Conservation (phyloP, 1,284 basidiomycete genomes). For the Apiotrichum gamsii region DNA sequence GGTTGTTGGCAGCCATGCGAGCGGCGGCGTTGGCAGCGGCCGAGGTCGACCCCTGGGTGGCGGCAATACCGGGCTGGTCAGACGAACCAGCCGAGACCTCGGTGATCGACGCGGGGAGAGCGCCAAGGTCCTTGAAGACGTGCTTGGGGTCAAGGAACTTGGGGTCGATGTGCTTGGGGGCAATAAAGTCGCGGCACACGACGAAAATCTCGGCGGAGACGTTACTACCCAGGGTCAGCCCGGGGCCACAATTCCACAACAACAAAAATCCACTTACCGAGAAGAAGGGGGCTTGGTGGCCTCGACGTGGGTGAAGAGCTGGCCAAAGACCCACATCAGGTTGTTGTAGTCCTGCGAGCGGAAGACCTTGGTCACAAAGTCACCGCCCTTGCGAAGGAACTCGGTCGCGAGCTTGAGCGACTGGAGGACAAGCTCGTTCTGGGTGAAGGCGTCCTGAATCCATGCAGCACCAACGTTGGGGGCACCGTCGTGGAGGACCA, state of each 20-base stretch:
- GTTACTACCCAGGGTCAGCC: no score
- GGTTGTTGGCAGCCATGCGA: conserved; percentile 31
- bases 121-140: conserved; percentile 86
- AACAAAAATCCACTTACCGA: conserved; percentile 55
- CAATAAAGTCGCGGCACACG: conserved; percentile 91
- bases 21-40: conserved; percentile 36
- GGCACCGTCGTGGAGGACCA: conserved; percentile 99
- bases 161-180: conserved; percentile 92
- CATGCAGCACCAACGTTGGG: conserved; percentile 99
- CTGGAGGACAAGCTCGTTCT: conserved; percentile 94
- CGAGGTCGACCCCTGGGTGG: conserved; percentile 26
- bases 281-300: conserved; percentile 98
- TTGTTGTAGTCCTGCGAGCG: conserved; percentile 98
- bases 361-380: conserved; percentile 98
- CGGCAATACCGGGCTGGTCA: conserved; percentile 15
- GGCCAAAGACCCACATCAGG: conserved; percentile 97
- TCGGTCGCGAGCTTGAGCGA: conserved; percentile 94
- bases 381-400: conserved; percentile 87
- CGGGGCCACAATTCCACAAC: no score
- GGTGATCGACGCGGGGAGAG: conserved; percentile 48
- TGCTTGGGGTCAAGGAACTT: conserved; percentile 97
- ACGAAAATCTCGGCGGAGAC: conserved; percentile 99
- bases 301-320: conserved; percentile 93
- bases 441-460: conserved; percentile 97
- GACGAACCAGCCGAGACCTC: conserved; percentile 10